Base-by-base conservation (phyloP, 176 grass and related monocot species). In the Paspalum vaginatum region DNA sequence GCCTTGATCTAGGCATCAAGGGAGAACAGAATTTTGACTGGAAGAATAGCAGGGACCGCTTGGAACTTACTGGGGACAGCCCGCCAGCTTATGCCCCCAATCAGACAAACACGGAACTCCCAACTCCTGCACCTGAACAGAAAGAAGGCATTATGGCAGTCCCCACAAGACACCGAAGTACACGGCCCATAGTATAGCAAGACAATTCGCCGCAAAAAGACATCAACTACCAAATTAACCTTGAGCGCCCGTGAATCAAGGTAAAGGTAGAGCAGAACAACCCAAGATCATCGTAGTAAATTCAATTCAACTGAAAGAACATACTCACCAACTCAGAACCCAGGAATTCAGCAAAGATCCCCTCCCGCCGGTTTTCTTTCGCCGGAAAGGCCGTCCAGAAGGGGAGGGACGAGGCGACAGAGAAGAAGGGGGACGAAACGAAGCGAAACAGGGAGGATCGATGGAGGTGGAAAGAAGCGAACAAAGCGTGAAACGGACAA, bases 401-500 rank as follows among this genome's bases (percentile, higher is more conserved):
- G 32, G 32, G 32, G 2, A 15, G 2, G 17, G 20, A n/a, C 21
- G 79, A 39, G 64, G 45, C 46, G 39, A 38, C 11, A n/a, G 65
- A 72, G 57, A 26, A 78, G 65, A 59, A 73, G 50, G 59, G 58
- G 32, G 16, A 40, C 62, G 62, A 70, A 40, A 40, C 62, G 27
- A 37, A 38, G 15, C 13, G 20, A 83, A 52, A 20, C 53, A 14
- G 44, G 75, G 21, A 26, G 66, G 62, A 47, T 57, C 4, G 82
- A 14, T 18, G 48, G 49, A 49, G n/a, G 12, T 2, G 16, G 67
- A 32, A 78, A 32, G 41, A 72, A 27, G 40, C 37, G 65, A 11
- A 11, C 25, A 77, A 64, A 76, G 83, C 55, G 76, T 89, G 87
- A 89, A 56, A 80, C 70, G 47, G 77, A 85, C 71, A n/a, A n/a